phyloP scores from a whole-genome alignment of 2,329 filamentous ascomycete species.

The Cercospora citrullina region DNA sequence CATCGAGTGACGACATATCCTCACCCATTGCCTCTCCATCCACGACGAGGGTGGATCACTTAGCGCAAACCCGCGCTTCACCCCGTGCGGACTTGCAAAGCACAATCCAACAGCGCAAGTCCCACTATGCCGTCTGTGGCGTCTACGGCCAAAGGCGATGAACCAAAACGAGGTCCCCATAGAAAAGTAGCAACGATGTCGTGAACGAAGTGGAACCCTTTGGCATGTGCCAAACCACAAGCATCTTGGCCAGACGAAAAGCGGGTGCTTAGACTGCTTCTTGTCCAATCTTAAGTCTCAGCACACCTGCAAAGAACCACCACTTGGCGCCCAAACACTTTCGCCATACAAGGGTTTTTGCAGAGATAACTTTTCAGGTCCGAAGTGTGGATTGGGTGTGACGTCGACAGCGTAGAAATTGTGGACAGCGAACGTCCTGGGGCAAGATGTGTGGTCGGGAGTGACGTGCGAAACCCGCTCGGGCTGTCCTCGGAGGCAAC shows the following conservation, averaged over 20 bases:
- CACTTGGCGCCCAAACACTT: slow-evolving; percentile 1
- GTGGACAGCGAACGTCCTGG: background rate
- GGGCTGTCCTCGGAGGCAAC: slow-evolving; percentile 2
- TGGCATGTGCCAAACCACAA: slow-evolving; percentile 1
- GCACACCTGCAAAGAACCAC: slow-evolving; percentile 6
- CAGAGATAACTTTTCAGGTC: slow-evolving; percentile 2
- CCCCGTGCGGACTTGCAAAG: background rate
- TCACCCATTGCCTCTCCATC: background rate
- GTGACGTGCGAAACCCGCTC: slow-evolving; percentile 1
- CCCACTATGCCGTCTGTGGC: background rate
- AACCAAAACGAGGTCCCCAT: background rate
- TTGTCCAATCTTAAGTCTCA: background rate
- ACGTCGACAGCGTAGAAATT: slow-evolving; percentile 3
- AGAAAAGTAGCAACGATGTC: background rate
- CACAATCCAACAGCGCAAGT: background rate
- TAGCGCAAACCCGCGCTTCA: background rate
- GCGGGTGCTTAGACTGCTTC: slow-evolving; percentile 8
- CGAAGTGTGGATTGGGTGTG: slow-evolving; percentile 8
- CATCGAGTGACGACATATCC: background rate
- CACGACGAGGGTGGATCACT: background rate
- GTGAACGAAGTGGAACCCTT: slow-evolving; percentile 2
- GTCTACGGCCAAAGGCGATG: background rate
- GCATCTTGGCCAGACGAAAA: slow-evolving; percentile 12
- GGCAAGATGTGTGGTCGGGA: background rate
- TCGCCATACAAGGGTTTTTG: background rate